Evolutionary conservation across 164 flowering plant species (phyloP), one percentile per base, ranked within the genome.

Genomic region (Vitis cinerea): DNA sequence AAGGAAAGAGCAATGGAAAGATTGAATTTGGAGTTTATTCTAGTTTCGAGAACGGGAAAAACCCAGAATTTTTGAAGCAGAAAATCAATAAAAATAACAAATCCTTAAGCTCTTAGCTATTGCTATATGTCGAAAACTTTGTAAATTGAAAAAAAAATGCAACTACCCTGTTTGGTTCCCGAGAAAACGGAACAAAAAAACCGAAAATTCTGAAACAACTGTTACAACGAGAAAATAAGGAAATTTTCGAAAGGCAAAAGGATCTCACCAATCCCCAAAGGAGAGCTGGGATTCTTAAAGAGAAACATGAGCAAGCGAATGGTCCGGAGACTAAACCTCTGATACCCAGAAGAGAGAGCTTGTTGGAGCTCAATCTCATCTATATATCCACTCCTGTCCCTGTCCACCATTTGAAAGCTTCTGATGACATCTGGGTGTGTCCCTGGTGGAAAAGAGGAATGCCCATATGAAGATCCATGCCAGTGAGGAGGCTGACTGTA

Each of bases 351-450:
- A 57, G 89, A 83, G 1, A 92, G 84, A 19, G 91, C 92, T 63
- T 77, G 76, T 68, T 84, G 94, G 68, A 90, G 70, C 81, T 90
- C 96, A 13, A 14, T 80, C 66, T 85, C 93, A 52, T 90, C 98
- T 3, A 92, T 83, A 63, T 79, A 88, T 16, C 97, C 97, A 69
- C 92, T 92, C 48, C 84, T 47, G 67, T 92, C 92, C 62, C 83
- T 82, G 61, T 92, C 96, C 27, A 84, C 92, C 85, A 82, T 81
- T 79, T 89, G 81, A 72, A 90, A 89, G 74, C 83, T 83, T 66
- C 93, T 72, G 14, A 92, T 74, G 48, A 89, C 85, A 31, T 86
- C 92, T 44, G 95, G 90, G 71, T 81, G 79, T 0, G 90, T 90
- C 57, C 88, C 93, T 29, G 87, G 80, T 0, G 92, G 87, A 73